Evolutionary conservation across 139 green algal species (phyloP), one percentile per base, ranked within the genome.

Genomic region (Chlamydomonas schloesseri): DNA sequence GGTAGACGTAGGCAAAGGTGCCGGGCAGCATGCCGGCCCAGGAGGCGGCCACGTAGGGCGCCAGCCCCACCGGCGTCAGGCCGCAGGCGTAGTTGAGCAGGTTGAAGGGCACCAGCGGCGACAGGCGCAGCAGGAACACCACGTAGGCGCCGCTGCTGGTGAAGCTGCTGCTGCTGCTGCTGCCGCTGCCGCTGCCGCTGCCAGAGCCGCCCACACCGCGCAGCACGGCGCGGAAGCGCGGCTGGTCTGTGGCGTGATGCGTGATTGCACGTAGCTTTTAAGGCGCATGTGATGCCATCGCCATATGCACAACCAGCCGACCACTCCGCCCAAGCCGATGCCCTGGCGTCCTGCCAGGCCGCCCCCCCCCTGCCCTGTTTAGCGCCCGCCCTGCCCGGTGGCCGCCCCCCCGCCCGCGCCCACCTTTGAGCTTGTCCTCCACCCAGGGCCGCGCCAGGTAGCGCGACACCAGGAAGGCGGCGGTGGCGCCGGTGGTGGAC

Each of bases 21-120:
- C 89, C 95, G 14, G 96, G 96, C 77, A 98, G 87, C 93, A 97
- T 97, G 29, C 96, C 95, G 8, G 79, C 62, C 95, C 96, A 98
- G 0, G 95, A 96, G 23, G 94, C 95, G 11, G 31, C 62, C 18
- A 95, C 86, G 87, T 96, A 98, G 11, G 92, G 36, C 21, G 50
- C 26, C 31, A 97, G 50, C 55, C 11, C 8, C 50, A 87, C 69
- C 18, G 81, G n/a, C 26, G 81, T 87, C 17, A 87, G 55, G 28
- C 89, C 93, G 6, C 96, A 82, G 3, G 79, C 87, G 73, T 98
- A 98, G 92, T 96, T 97, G 58, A 96, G 83, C 3, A 97, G 81
- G 28, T 87, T 90, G 91, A 96, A 97, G 46, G 95, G 95, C 14
- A 98, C 81, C 18, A 97, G 78, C 0, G 95, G 94, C 0, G 90